phyloP scores from a whole-genome alignment of 2,329 filamentous ascomycete species.

The Pseudocercospora fijiensis region DNA sequence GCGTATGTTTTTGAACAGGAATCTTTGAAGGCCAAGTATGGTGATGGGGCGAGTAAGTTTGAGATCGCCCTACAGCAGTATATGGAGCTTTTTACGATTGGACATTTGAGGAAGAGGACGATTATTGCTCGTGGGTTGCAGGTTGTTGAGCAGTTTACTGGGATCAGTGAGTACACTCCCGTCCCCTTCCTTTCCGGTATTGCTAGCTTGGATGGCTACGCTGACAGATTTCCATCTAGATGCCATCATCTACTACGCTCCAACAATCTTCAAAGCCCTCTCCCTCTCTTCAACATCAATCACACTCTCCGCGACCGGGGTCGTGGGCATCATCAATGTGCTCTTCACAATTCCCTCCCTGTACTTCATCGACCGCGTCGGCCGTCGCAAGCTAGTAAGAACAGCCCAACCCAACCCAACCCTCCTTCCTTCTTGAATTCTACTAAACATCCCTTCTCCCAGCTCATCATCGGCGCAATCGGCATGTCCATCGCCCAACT shows the following conservation, averaged over 20 bases:
- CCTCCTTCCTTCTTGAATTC: not conserved
- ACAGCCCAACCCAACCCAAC: not conserved
- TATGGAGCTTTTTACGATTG: not conserved
- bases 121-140: conserved; percentile 1
- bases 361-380: conserved; percentile 62
- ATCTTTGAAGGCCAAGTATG: conserved; percentile 12
- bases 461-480: conserved; percentile 59
- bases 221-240: conserved; percentile 27
- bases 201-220: not conserved
- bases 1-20: conserved; percentile 32
- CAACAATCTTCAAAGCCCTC: conserved; percentile 47
- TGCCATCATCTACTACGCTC: conserved; percentile 21
- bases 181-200: too few species aligned
- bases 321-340: conserved; percentile 68
- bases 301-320: conserved; percentile 64
- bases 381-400: conserved; percentile 57
- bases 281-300: conserved; percentile 46
- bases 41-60: not conserved
- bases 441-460: not conserved
- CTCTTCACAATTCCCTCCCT: conserved; percentile 64
- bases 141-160: conserved; percentile 1
- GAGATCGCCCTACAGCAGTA: conserved; percentile 1
- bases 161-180: not conserved
- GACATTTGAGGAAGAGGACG: not conserved
- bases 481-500: conserved; percentile 40